phyloP scores from a whole-genome alignment of 2,329 filamentous ascomycete genomes.

The Bipolaris sorokiniana region DNA sequence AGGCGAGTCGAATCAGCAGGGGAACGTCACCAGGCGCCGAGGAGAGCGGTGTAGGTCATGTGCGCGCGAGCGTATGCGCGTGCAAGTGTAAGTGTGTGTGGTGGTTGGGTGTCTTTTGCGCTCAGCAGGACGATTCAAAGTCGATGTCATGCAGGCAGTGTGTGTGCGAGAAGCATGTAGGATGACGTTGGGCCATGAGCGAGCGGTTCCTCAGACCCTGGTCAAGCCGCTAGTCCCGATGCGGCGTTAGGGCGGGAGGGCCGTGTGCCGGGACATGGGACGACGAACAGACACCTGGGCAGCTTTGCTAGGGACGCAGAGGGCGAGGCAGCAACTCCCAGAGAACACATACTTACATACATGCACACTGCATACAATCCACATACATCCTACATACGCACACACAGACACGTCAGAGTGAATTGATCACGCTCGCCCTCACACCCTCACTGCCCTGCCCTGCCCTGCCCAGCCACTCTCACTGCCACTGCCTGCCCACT shows the following conservation, averaged over 20 bases:
- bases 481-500: background rate
- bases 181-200: conserved; percentile 21
- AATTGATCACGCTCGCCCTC: background rate
- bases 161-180: conserved; percentile 4
- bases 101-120: conserved; percentile 6
- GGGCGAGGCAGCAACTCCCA: background rate
- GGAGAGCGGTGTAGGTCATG: conserved; percentile 29
- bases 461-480: too few species aligned
- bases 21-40: conserved; percentile 6
- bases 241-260: conserved; percentile 5
- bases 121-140: conserved; percentile 15
- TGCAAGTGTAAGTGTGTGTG: conserved; percentile 3
- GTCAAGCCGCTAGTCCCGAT: conserved; percentile 14
- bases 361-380: too few species aligned
- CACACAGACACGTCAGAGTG: background rate
- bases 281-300: conserved; percentile 1
- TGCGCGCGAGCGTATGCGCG: conserved; percentile 4
- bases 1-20: background rate
- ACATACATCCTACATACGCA: too few species aligned
- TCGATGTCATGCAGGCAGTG: conserved; percentile 23
- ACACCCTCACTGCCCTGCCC: background rate
- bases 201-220: conserved; percentile 8
- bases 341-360: too few species aligned
- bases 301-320: background rate
- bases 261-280: conserved; percentile 9